Evolutionary conservation across 306 rosid genomes (phyloP), one percentile per base, ranked within the genome.

Genomic region (Adenanthera pavonina): DNA sequence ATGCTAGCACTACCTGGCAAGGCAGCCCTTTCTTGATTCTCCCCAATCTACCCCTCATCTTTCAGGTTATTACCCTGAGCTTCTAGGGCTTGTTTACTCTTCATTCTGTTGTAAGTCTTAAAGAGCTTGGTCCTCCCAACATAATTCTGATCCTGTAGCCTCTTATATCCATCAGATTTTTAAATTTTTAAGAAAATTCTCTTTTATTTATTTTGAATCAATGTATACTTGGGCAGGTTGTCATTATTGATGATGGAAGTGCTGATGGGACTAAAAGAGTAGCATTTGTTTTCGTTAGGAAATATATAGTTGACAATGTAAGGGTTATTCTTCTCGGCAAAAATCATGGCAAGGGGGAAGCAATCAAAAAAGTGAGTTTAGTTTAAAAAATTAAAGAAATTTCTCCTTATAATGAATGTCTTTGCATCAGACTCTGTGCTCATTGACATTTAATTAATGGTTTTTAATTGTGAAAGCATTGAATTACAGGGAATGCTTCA

Each of bases 321-420:
- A 89, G 98, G 88, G 83, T 95, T 84, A 92, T 95, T 54, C 97
- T 90, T 86, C 97, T 95, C 25, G 97, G 98, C 69, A 90, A 85
- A 85, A 95, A 95, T 86, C 94, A 90, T 78, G 98, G 98, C 57
- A 95, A 92, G 86, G 98, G 98, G 80, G 98, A 95, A 86, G 98
- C 98, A 82, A 92, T 95, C 74, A 87, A 97, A 91, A 95, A 95
- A 95, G 98, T 95, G 97, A 92, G 98, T 91, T 78, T 46, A 83
- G 74, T 77, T 81, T 69, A 56, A 88, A 72, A 82, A 77, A 57
- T 79, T 48, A 59, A 41, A 20, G 9, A 40, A n/a, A 73, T 1
- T 78, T 72, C 47, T 84, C 51, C 61, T 73, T 25, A 40, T 84
- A 46, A 51, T 12, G 9, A 71, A 80, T 43, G 66, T 12, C 78